Base-by-base conservation (phyloP, 2,329 filamentous ascomycete genomes). In the Xylariaceae sp. region DNA sequence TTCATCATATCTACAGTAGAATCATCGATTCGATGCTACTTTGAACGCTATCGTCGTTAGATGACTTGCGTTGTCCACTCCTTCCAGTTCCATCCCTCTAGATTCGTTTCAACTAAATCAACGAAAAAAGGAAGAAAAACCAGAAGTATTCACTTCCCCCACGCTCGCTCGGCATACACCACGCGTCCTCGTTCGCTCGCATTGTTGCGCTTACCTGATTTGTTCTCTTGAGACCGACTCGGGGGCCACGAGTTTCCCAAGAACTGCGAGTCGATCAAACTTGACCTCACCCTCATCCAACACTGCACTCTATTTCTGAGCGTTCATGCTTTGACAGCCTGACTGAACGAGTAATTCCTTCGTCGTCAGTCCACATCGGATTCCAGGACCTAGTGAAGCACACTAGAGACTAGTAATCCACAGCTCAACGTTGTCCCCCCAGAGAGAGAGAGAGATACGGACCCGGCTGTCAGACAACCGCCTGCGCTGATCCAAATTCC, bases 211-310 rank as follows among this genome's bases (percentile, higher is more conserved):
- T 39, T 37, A 24, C 29, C 16, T 15, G 19, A 38, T 38, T 19
- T 24, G 43, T 22, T 32, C 19, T 42, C 36, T 26, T 32, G 19
- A 46, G 36, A 43, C 37, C 19, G 22, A 26, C 22, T 19, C 32
- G 39, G 16, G 40, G 37, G 33, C 19, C 34, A 11, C 22, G 22
- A 26, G 17, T 22, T 35, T 32, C 38, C 16, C 31, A 33, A 22
- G 34, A 17, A 30, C 29, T 18, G 16, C 16, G 35, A 41, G 48
- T 34, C 47, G 47, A 47, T 51, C 46, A 51, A 49, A 47, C 49
- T 36, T 37, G 34, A 30, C 19, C 43, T 19, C 26, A 38, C 26
- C 35, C 40, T 39, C 24, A 35, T 43, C 42, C 34, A 45, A 48
- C 19, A 18, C n/a, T 34, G 6, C 22, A 26, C 36, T 43, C 39